phyloP scores from a whole-genome alignment of 768 basidiomycete species.

The Lactarius hengduanensis region DNA sequence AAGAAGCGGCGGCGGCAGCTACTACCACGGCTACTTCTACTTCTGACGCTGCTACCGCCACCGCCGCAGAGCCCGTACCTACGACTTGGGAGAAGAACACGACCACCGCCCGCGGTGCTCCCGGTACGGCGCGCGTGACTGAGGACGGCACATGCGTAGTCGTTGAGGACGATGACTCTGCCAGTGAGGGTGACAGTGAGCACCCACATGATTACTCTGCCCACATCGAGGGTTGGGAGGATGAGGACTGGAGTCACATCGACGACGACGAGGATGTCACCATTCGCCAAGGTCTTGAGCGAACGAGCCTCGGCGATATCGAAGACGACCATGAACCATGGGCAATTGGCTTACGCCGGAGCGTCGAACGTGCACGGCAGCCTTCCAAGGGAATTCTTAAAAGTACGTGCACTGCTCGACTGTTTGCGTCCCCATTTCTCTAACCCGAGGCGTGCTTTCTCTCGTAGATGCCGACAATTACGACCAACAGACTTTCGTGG shows the following conservation, averaged over 20 bases:
- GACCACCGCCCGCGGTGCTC: slow-evolving; percentile 52
- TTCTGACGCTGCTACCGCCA: not conserved
- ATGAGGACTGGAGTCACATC: slow-evolving; percentile 73
- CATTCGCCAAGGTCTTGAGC: slow-evolving; percentile 60
- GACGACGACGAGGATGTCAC: slow-evolving; percentile 73
- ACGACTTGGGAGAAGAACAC: slow-evolving; percentile 86
- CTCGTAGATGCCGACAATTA: slow-evolving; percentile 68
- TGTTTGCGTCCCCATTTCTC: slow-evolving; percentile 8
- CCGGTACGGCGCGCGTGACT: slow-evolving; percentile 45
- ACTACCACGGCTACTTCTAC: slow-evolving; percentile 37
- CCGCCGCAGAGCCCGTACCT: slow-evolving; percentile 39
- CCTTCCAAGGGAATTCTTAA: slow-evolving; percentile 90
- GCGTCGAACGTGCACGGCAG: slow-evolving; percentile 59
- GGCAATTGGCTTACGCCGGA: slow-evolving; percentile 72
- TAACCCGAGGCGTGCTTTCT: not conserved
- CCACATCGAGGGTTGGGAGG: slow-evolving; percentile 64
- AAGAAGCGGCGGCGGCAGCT: slow-evolving; percentile 56
- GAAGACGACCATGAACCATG: slow-evolving; percentile 67
- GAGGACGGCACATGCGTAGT: slow-evolving; percentile 67
- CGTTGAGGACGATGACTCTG: slow-evolving; percentile 66
- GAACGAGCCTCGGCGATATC: slow-evolving; percentile 50
- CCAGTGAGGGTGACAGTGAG: slow-evolving; percentile 46
- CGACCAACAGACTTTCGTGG: slow-evolving; percentile 57
- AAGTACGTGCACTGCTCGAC: slow-evolving; percentile 44
- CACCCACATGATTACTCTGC: slow-evolving; percentile 39